Percentiles rank a stretch among this genome's conserved stretches.
Evolutionary conservation across 192 early-diverging fungal species (phyloP).

Genomic region (Coemansia reversa): DNA sequence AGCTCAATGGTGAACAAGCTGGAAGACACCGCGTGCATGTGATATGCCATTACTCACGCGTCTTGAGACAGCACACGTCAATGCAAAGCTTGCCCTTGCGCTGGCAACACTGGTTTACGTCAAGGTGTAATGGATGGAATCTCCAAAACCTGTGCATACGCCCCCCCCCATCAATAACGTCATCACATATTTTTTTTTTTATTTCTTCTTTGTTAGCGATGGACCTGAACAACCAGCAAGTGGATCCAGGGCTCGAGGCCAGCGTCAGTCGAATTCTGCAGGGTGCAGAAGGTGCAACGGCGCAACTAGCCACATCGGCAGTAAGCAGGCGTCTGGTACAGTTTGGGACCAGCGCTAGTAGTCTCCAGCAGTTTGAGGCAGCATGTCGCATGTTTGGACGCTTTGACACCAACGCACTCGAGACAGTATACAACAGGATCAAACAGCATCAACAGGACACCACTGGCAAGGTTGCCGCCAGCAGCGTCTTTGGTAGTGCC

Average conservation of each 20-base stretch:
- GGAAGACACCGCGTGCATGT: not conserved
- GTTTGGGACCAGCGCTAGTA: constrained; percentile 23
- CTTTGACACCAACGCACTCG: constrained; percentile 29
- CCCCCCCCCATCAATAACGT: not conserved
- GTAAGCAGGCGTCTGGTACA: constrained; percentile 41
- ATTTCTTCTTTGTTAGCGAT: constrained; percentile 5
- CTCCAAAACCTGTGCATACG: not conserved
- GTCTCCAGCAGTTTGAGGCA: constrained; percentile 32
- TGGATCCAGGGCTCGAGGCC: constrained; percentile 26
- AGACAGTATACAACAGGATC: constrained; percentile 21
- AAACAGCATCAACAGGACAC: constrained; percentile 11
- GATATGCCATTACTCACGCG: not conserved
- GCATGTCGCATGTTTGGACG: constrained; percentile 50
- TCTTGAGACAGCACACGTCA: not conserved
- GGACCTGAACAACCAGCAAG: constrained; percentile 24
- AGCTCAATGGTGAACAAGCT: not conserved
- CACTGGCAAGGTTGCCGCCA: not conserved
- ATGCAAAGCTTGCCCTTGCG: not conserved
- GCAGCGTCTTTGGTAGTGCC: constrained; percentile 15
- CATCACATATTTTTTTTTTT: not conserved
- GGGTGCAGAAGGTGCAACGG: constrained; percentile 6
- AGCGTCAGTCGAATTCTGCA: constrained; percentile 26
- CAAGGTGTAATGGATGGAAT: no score
- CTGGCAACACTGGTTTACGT: not conserved
- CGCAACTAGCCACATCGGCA: constrained; percentile 18